These are phyloP conservation scores for Macrolepiota dolichaula DNA, from an alignment of 768 basidiomycete species.

Conservation along the genomic window DNA sequence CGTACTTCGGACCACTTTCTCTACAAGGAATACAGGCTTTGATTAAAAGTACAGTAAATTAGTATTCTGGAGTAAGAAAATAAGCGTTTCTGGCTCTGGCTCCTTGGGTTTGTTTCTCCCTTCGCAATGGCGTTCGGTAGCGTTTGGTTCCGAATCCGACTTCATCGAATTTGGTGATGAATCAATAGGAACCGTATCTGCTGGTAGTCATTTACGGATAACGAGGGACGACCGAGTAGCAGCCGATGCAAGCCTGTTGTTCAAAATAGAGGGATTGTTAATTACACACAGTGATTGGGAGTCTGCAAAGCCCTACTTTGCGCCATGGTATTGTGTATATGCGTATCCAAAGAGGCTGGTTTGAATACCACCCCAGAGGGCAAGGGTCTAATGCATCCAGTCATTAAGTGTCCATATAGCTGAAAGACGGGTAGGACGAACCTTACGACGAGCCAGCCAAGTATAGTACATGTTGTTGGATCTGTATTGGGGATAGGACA, in stretches of 20 bases:
- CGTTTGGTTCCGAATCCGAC: background rate
- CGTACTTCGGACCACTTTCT: background rate
- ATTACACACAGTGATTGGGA: background rate
- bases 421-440: constrained; percentile 7
- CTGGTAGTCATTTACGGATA: background rate
- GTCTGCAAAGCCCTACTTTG: constrained; percentile 8
- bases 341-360: constrained; percentile 25
- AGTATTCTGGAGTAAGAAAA: background rate
- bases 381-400: constrained; percentile 24
- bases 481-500: background rate
- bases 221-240: background rate
- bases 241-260: background rate
- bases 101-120: background rate
- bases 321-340: constrained; percentile 25
- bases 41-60: constrained; percentile 3
- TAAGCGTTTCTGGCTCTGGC: background rate
- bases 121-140: background rate
- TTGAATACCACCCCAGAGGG: constrained; percentile 32
- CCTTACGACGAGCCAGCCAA: constrained; percentile 25
- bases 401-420: background rate
- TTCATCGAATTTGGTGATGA: background rate
- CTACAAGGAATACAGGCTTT: background rate
- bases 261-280: background rate
- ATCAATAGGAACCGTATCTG: background rate
- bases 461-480: constrained; percentile 20